Conservation (phyloP, 345 rosid species). For the Camelina hispida region DNA sequence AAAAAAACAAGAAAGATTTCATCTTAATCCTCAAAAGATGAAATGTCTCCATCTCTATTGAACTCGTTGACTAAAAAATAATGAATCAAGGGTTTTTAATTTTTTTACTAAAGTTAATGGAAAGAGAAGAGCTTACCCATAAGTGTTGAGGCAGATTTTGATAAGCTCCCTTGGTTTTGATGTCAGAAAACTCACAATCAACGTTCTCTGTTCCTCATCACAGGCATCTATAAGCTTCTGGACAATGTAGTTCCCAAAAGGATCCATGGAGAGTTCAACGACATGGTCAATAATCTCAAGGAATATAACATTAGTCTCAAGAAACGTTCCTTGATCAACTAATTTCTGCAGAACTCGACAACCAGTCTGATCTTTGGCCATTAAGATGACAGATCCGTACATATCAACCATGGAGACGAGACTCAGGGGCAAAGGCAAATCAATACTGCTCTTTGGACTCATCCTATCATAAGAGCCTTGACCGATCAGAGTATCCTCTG, state of each 20-base stretch:
- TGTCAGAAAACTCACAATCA: constrained; percentile 50
- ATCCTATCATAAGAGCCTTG: constrained; percentile 11
- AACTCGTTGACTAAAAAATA: constrained; percentile 14
- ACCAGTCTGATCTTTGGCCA: constrained; percentile 67
- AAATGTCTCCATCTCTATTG: constrained; percentile 29
- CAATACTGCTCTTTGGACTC: background rate
- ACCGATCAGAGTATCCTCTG: constrained; percentile 23
- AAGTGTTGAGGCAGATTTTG: constrained; percentile 56
- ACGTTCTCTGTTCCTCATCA: constrained; percentile 54
- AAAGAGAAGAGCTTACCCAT: constrained; percentile 50
- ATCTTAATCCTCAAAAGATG: constrained; percentile 18
- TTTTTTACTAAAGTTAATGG: too few relatives aligned
- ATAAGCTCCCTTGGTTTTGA: constrained; percentile 50
- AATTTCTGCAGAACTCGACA: constrained; percentile 58
- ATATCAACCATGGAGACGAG: constrained; percentile 48
- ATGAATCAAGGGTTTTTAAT: background rate
- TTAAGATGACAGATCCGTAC: constrained; percentile 49
- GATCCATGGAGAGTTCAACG: constrained; percentile 57
- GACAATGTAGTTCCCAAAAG: constrained; percentile 66
- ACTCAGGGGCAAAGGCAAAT: constrained; percentile 26
- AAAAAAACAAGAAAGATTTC: constrained; percentile 13
- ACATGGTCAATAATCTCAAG: constrained; percentile 50
- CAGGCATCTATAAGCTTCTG: constrained; percentile 59
- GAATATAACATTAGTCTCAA: constrained; percentile 46
- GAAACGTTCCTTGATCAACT: constrained; percentile 54